These are phyloP conservation scores for Candida tibetensis DNA, from an alignment of 805 yeast species.

Conservation along the genomic window DNA sequence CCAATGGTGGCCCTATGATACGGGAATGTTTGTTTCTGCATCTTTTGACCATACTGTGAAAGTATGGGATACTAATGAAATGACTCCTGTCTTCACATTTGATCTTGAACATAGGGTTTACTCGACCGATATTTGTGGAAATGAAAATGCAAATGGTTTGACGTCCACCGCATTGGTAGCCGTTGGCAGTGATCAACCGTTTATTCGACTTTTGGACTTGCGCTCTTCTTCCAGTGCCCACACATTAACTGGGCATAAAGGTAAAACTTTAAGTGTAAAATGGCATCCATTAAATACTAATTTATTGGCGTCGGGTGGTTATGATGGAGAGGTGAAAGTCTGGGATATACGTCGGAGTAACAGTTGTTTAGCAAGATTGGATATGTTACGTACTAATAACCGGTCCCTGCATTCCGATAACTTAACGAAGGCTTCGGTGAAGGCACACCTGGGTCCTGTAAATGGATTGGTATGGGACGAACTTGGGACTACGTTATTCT, in stretches of 20 bases:
- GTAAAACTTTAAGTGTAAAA: slow-evolving; percentile 54
- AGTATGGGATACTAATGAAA: slow-evolving; percentile 73
- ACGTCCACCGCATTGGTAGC: slow-evolving; percentile 53
- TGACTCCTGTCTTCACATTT: slow-evolving; percentile 67
- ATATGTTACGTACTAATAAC: slow-evolving; percentile 47
- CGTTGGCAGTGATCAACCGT: slow-evolving; percentile 67
- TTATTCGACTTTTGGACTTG: slow-evolving; percentile 67
- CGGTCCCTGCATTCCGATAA: slow-evolving; percentile 19
- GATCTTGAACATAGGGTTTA: slow-evolving; percentile 61
- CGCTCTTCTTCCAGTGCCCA: slow-evolving; percentile 73
- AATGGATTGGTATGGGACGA: slow-evolving; percentile 79
- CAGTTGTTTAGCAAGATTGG: slow-evolving; percentile 62
- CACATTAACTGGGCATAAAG: slow-evolving; percentile 60
- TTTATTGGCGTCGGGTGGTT: slow-evolving; percentile 74
- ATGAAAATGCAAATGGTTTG: slow-evolving; percentile 13
- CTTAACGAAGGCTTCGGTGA: slow-evolving; percentile 34
- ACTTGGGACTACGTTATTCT: slow-evolving; percentile 57
- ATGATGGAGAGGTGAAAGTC: slow-evolving; percentile 72
- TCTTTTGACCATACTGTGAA: slow-evolving; percentile 77
- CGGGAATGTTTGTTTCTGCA: slow-evolving; percentile 79
- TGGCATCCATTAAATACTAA: slow-evolving; percentile 72
- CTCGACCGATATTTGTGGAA: slow-evolving; percentile 53
- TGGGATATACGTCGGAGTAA: slow-evolving; percentile 83
- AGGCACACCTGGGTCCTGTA: slow-evolving; percentile 75
- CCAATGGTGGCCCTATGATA: slow-evolving; percentile 87